These are phyloP conservation scores for Leptomonas pyrrhocoris DNA, from an alignment of 208 protist species.

Conservation along the genomic window DNA sequence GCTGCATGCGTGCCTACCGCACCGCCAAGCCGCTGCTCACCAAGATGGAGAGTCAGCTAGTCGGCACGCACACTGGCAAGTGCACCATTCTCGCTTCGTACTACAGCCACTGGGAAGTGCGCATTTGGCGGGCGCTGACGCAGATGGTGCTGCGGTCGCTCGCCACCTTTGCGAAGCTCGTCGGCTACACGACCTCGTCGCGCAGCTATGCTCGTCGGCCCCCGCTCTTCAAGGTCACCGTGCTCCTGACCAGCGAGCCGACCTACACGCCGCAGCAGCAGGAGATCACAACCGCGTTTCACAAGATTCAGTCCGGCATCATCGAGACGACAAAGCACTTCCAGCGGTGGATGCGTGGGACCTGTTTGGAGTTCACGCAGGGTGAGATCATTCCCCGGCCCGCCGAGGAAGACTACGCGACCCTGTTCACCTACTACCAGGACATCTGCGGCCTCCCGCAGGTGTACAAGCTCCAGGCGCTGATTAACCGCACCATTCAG, in stretches of 20 bases:
- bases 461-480: conserved; percentile 90
- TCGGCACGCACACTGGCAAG: conserved; percentile 93
- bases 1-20: conserved; percentile 92
- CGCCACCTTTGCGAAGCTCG: conserved; percentile 81
- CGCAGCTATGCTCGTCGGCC: conserved; percentile 37
- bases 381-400: conserved; percentile 88
- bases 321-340: conserved; percentile 95
- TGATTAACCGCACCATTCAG: conserved; percentile 92
- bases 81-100: conserved; percentile 90
- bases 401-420: conserved; percentile 79
- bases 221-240: conserved; percentile 94
- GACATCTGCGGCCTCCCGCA: conserved; percentile 92
- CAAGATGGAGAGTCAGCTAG: conserved; percentile 96
- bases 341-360: conserved; percentile 96
- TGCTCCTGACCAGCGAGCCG: conserved; percentile 92
- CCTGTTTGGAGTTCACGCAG: conserved; percentile 95
- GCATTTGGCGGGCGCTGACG: conserved; percentile 94
- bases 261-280: conserved; percentile 93
- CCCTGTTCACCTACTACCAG: conserved; percentile 95
- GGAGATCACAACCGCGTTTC: conserved; percentile 92
- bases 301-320: conserved; percentile 92
- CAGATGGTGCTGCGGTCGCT: conserved; percentile 92
- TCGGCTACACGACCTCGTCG: conserved; percentile 75
- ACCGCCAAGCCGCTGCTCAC: conserved; percentile 94
- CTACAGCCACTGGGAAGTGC: conserved; percentile 96